Conservation (phyloP, 331 rosid genomes). For the Saraca asoca region DNA sequence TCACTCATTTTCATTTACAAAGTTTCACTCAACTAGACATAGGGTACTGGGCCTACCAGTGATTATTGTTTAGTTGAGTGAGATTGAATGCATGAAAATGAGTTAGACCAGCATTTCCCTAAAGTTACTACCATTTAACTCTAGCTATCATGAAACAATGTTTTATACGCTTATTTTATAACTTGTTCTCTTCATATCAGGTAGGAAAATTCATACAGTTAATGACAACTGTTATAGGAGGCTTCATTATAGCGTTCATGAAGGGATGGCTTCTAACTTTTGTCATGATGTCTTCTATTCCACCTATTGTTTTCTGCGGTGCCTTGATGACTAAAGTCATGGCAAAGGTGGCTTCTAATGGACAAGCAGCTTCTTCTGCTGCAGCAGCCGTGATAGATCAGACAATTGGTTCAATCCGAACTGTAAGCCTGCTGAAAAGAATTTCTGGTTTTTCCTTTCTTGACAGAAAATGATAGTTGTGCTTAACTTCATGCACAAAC, state of each 20-base stretch:
- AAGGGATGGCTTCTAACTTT: conserved; percentile 42
- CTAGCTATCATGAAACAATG: no score
- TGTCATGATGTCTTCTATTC: conserved; percentile 37
- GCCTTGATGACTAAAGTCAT: conserved; percentile 13
- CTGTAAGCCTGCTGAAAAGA: background rate
- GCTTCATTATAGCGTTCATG: conserved; percentile 34
- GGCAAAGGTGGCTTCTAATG: conserved; percentile 13
- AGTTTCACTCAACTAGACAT: no score
- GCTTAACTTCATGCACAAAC: no score
- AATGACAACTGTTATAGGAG: conserved; percentile 31
- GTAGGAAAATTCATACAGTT: conserved; percentile 45
- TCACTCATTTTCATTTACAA: no score
- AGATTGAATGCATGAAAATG: no score
- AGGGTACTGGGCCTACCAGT: no score
- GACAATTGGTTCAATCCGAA: background rate
- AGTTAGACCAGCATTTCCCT: no score
- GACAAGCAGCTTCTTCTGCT: conserved; percentile 23
- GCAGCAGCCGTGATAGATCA: conserved; percentile 41
- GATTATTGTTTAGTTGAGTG: no score
- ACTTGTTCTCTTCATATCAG: background rate
- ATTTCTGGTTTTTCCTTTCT: background rate
- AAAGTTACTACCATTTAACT: no score
- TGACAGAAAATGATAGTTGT: no score
- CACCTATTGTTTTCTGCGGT: conserved; percentile 32
- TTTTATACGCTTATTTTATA: background rate